Percentiles rank a stretch among this genome's conserved stretches.
phyloP scores from a whole-genome alignment of 108 stramenopile genomes.

The Cylindrotheca closterium region DNA sequence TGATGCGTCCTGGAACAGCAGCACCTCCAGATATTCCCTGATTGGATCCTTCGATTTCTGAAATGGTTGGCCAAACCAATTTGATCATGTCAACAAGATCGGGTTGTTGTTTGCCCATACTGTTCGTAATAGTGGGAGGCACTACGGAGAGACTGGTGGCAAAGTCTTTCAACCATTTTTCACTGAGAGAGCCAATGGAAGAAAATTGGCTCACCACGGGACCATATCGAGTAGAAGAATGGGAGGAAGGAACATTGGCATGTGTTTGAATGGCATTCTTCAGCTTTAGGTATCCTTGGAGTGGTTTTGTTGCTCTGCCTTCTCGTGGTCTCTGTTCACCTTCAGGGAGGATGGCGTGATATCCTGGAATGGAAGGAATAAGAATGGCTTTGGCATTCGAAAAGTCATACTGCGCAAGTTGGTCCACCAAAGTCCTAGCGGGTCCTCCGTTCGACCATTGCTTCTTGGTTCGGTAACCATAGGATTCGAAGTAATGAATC shows the following conservation, averaged over 20 bases:
- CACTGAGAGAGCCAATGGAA: conserved; percentile 61
- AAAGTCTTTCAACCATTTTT: conserved; percentile 52
- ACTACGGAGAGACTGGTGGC: not conserved
- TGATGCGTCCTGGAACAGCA: conserved; percentile 52
- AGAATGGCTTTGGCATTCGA: conserved; percentile 59
- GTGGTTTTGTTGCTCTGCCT: not conserved
- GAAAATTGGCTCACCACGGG: conserved; percentile 76
- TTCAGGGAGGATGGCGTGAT: conserved; percentile 41
- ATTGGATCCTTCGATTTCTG: conserved; percentile 54
- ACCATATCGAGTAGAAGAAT: not conserved
- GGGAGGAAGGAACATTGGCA: not conserved
- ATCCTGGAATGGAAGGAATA: conserved; percentile 75
- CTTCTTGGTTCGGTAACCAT: conserved; percentile 38
- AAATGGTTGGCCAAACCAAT: conserved; percentile 71
- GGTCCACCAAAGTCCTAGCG: conserved; percentile 20
- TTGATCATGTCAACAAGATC: conserved; percentile 16
- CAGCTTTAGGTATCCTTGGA: conserved; percentile 48
- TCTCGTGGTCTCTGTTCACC: not conserved
- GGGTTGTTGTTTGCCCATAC: conserved; percentile 1
- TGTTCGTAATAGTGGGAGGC: not conserved
- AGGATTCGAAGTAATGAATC: conserved; percentile 60
- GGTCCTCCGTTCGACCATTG: conserved; percentile 23
- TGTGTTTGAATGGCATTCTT: conserved; percentile 40
- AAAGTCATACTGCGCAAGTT: conserved; percentile 66
- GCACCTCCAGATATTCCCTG: conserved; percentile 68